These are phyloP conservation scores for Fusarium paranaense DNA, from an alignment of 2,329 filamentous ascomycete genomes.

Conservation along the genomic window DNA sequence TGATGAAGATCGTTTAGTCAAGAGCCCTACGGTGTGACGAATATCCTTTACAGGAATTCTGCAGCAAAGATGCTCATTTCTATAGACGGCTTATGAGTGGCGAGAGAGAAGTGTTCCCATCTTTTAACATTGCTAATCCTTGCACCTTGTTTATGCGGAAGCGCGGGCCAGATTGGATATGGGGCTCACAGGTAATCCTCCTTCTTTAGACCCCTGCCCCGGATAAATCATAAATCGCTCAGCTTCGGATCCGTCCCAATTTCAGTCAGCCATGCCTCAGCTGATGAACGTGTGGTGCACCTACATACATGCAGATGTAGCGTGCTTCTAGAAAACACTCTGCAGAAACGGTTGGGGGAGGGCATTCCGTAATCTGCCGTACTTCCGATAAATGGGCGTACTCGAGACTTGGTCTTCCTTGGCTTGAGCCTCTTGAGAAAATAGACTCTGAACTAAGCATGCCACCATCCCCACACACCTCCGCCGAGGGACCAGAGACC, in stretches of 20 bases:
- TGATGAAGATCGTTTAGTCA: neutral
- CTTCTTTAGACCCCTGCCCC: neutral
- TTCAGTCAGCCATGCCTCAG: neutral
- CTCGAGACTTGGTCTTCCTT: neutral
- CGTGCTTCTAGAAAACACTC: neutral
- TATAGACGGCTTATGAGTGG: neutral
- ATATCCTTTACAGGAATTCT: neutral
- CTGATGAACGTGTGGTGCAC: neutral
- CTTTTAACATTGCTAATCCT: neutral
- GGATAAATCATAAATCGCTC: neutral
- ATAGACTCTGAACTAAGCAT: neutral
- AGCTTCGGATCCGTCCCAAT: neutral
- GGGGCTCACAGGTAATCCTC: neutral
- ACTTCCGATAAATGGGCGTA: neutral
- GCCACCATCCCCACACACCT: neutral
- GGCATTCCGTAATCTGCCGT: neutral
- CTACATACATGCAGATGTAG: neutral
- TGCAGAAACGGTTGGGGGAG: neutral
- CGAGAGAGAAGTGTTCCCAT: neutral
- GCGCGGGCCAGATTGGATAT: neutral
- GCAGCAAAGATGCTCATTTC: neutral
- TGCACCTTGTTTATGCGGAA: neutral
- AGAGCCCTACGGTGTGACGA: neutral
- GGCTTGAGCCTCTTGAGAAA: neutral
- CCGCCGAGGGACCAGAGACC: neutral